Evolutionary conservation across 345 rosid genomes (phyloP).

Genomic region (Citrus cavaleriei): DNA sequence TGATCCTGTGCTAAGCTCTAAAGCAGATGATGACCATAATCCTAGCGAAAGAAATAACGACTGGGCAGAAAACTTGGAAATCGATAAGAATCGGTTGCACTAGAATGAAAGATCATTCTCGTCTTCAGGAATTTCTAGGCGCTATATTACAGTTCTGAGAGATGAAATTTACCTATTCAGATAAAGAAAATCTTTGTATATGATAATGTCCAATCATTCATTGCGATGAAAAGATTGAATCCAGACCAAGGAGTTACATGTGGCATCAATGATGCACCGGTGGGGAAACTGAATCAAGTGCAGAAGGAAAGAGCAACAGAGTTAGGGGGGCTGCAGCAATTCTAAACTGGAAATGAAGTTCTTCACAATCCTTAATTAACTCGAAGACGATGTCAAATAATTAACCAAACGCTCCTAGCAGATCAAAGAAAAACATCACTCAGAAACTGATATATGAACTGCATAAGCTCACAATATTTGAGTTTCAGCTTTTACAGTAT

Average conservation of each 20-base stretch:
- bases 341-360: not conserved
- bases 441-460: constrained; percentile 32
- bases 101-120: not conserved
- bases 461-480: constrained; percentile 31
- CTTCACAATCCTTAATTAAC: not conserved
- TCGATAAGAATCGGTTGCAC: not conserved
- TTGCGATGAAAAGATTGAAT: not conserved
- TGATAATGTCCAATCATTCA: not conserved
- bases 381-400: not conserved
- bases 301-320: not conserved
- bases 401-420: not conserved
- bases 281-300: not conserved
- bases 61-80: not conserved
- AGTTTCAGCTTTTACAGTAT: constrained; percentile 54
- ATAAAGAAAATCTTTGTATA: not conserved
- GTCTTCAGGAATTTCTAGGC: not conserved
- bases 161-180: not conserved
- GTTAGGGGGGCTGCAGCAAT: not conserved
- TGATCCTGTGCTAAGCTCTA: too few species aligned
- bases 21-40: not conserved
- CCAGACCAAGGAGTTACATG: not conserved
- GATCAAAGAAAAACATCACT: constrained; percentile 17
- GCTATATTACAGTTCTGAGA: not conserved
- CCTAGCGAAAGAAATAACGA: not conserved
- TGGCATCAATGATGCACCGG: not conserved